phyloP scores from a whole-genome alignment of 1,284 basidiomycete species.

The Rhodotorula sp. region DNA sequence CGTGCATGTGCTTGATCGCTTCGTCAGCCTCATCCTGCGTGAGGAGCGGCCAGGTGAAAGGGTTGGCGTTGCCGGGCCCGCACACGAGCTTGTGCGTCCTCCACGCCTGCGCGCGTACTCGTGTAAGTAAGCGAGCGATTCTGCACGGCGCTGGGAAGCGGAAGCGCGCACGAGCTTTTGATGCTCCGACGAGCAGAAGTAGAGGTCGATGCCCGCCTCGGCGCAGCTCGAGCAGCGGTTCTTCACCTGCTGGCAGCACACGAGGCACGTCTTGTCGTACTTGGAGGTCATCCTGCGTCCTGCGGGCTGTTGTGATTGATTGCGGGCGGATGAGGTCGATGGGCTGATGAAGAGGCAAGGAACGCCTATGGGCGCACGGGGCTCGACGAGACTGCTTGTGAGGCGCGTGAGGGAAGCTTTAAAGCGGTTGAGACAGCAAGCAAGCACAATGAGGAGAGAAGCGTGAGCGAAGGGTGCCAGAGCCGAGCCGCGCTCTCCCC shows the following conservation, averaged over 20 bases:
- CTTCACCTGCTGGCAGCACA: neutral
- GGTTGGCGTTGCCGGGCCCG: slow-evolving; percentile 1
- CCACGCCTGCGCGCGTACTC: neutral
- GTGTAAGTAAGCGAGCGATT: too few relatives aligned
- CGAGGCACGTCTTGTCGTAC: neutral
- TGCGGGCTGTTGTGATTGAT: too few relatives aligned
- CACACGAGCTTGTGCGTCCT: neutral
- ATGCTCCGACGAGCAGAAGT: slow-evolving; percentile 7
- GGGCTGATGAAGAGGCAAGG: too few relatives aligned
- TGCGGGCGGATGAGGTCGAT: too few relatives aligned
- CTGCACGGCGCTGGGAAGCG: neutral
- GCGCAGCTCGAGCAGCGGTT: neutral
- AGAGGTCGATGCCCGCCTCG: neutral
- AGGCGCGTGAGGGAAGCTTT: too few relatives aligned
- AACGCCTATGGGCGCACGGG: too few relatives aligned
- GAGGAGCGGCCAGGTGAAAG: slow-evolving; percentile 11
- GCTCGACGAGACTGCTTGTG: too few relatives aligned
- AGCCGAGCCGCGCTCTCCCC: too few relatives aligned
- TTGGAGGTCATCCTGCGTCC: neutral
- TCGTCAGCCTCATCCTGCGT: neutral
- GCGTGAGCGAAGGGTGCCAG: too few relatives aligned
- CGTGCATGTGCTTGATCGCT: neutral
- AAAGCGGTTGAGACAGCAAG: too few relatives aligned
- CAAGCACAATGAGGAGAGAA: too few relatives aligned
- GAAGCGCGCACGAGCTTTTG: neutral